Conservation (phyloP, 805 yeast species). For the Yarrowia keelungensis region DNA sequence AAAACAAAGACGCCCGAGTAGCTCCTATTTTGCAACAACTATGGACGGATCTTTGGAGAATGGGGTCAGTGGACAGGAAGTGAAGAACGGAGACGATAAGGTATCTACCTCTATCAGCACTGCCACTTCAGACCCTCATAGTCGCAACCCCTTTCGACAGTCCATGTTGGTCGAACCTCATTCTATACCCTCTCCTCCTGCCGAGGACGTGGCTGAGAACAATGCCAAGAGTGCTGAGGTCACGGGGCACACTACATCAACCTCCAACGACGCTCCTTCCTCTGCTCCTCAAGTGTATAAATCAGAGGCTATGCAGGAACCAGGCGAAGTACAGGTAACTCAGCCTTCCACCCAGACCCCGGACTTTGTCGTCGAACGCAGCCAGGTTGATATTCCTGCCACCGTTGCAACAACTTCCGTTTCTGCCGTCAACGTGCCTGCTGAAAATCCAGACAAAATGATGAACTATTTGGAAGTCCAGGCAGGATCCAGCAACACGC, state of each 20-base stretch:
- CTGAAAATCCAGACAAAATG: not conserved
- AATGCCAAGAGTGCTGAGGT: not conserved
- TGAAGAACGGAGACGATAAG: too few relatives aligned
- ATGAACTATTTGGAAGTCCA: constrained; percentile 22
- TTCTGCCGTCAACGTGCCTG: not conserved
- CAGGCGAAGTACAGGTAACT: constrained; percentile 7
- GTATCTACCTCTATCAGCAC: too few relatives aligned
- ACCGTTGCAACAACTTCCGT: not conserved
- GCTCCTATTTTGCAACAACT: too few relatives aligned
- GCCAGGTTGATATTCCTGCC: constrained; percentile 14
- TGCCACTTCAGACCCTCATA: not conserved
- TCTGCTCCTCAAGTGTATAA: not conserved
- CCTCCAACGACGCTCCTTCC: too few relatives aligned
- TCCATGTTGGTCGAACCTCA: not conserved
- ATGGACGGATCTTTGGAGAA: constrained; percentile 4
- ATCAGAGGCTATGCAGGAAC: constrained; percentile 30
- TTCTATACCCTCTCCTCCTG: constrained; percentile 4
- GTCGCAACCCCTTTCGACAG: constrained; percentile 16
- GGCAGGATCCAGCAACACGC: not conserved
- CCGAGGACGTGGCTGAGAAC: not conserved
- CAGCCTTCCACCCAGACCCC: constrained; percentile 1
- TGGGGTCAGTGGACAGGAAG: too few relatives aligned
- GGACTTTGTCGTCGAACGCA: not conserved
- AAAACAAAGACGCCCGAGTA: too few relatives aligned
- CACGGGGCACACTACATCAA: too few relatives aligned